Percentiles rank a stretch among this genome's conserved stretches.
These are phyloP conservation scores for Adansonia rubrostipa DNA, from an alignment of 441 rosid genomes.

Conservation along the genomic window DNA sequence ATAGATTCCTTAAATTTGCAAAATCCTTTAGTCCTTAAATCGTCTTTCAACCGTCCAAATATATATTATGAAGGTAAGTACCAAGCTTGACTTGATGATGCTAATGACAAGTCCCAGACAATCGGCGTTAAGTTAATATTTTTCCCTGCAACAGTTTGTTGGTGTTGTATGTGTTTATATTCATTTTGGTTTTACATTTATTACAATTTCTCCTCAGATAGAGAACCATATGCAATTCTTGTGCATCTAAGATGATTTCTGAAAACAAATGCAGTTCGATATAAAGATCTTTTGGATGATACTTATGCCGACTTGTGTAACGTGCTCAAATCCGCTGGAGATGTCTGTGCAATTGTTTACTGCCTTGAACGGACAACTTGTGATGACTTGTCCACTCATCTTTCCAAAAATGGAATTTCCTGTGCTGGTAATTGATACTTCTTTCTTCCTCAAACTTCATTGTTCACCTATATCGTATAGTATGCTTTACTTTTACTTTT, in stretches of 20 bases:
- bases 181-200: constrained; percentile 18
- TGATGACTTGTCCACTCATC: constrained; percentile 81
- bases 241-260: constrained; percentile 38
- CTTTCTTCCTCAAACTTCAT: constrained; percentile 17
- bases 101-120: constrained; percentile 13
- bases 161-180: not conserved
- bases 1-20: constrained; percentile 76
- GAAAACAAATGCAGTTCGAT: constrained; percentile 64
- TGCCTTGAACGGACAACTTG: constrained; percentile 96
- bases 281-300: constrained; percentile 86
- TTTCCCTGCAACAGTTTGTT: not conserved
- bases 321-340: constrained; percentile 68
- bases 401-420: constrained; percentile 72
- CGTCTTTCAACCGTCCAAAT: constrained; percentile 95
- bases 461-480: constrained; percentile 12
- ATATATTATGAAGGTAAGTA: constrained; percentile 83
- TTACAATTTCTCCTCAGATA: not conserved
- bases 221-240: not conserved
- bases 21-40: constrained; percentile 79
- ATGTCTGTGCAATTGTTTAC: constrained; percentile 83
- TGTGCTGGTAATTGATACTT: constrained; percentile 67
- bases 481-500: constrained; percentile 30
- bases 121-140: constrained; percentile 16
- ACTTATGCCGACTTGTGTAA: constrained; percentile 73
- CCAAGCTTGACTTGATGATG: constrained; percentile 27